Evolutionary conservation across 1,284 basidiomycete species (phyloP).

Genomic region (Puccinia triticina): DNA sequence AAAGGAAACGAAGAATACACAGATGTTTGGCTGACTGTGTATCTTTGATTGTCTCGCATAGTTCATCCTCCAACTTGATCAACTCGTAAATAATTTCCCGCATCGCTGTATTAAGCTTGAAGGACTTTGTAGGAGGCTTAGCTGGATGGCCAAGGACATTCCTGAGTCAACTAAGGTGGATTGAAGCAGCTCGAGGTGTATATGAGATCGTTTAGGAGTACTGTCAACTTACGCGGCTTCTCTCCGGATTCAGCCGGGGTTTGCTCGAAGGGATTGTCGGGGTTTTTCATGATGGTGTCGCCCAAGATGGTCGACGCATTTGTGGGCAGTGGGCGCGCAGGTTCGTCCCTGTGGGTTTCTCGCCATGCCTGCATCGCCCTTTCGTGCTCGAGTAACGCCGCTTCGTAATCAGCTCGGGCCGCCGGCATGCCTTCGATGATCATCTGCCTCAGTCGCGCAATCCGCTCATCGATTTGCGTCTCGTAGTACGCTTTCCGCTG

Average conservation of each 20-base stretch:
- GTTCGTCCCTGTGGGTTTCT: neutral
- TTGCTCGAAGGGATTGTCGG: neutral
- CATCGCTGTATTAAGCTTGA: constrained; percentile 29
- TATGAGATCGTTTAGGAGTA: neutral
- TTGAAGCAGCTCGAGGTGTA: neutral
- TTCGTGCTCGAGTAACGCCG: constrained; percentile 44
- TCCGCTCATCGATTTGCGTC: constrained; percentile 69
- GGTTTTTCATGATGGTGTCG: constrained; percentile 23
- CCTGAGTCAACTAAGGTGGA: neutral
- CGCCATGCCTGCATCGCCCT: neutral
- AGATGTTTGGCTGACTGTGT: constrained; percentile 29
- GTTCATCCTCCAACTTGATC: constrained; percentile 42
- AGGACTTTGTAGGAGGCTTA: constrained; percentile 30
- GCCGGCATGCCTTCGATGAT: constrained; percentile 62
- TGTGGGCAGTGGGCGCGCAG: constrained; percentile 21
- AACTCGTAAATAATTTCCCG: constrained; percentile 46
- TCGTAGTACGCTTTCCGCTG: constrained; percentile 70
- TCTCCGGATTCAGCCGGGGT: neutral
- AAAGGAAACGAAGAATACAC: neutral
- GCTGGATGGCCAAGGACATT: constrained; percentile 18
- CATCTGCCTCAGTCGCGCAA: constrained; percentile 67
- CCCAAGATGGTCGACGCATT: constrained; percentile 47
- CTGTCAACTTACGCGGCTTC: constrained; percentile 23
- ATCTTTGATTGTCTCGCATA: constrained; percentile 41
- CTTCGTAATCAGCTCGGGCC: constrained; percentile 51